Conservation (phyloP, 2,329 filamentous ascomycete genomes). For the Penicillium brevicompactum region DNA sequence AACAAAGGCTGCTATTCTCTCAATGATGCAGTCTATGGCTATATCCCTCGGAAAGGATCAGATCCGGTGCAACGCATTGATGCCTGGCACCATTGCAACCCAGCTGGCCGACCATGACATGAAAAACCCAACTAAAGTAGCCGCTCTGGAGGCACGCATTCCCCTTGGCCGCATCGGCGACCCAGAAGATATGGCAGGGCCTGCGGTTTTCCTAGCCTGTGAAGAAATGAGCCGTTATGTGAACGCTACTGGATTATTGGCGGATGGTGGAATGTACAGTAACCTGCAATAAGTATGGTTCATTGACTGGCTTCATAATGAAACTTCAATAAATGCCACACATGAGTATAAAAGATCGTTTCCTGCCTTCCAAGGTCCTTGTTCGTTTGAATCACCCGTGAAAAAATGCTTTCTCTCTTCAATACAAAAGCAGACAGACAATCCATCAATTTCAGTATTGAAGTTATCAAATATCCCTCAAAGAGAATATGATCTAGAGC, state of each 20-base stretch:
- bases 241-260: constrained; percentile 19
- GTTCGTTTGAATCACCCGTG: too few species aligned
- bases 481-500: too few species aligned
- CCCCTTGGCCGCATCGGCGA: constrained; percentile 69
- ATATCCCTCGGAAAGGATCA: constrained; percentile 71
- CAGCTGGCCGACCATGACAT: constrained; percentile 80
- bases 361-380: too few species aligned
- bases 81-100: constrained; percentile 78
- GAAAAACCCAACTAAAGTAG: constrained; percentile 48
- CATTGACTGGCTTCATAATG: too few species aligned
- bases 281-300: constrained; percentile 17
- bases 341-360: too few species aligned
- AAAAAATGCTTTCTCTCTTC: too few species aligned
- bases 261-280: constrained; percentile 25
- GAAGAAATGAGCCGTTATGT: constrained; percentile 26
- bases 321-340: too few species aligned
- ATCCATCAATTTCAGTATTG: too few species aligned
- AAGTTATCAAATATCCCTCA: too few species aligned
- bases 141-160: constrained; percentile 69
- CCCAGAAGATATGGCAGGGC: constrained; percentile 70
- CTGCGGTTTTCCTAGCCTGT: constrained; percentile 51
- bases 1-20: constrained; percentile 76
- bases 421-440: too few species aligned
- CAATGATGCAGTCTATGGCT: constrained; percentile 77
- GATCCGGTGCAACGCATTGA: constrained; percentile 76